Base-by-base conservation (phyloP, 2,329 filamentous ascomycete genomes). In the Hymenoscyphus scutula region DNA sequence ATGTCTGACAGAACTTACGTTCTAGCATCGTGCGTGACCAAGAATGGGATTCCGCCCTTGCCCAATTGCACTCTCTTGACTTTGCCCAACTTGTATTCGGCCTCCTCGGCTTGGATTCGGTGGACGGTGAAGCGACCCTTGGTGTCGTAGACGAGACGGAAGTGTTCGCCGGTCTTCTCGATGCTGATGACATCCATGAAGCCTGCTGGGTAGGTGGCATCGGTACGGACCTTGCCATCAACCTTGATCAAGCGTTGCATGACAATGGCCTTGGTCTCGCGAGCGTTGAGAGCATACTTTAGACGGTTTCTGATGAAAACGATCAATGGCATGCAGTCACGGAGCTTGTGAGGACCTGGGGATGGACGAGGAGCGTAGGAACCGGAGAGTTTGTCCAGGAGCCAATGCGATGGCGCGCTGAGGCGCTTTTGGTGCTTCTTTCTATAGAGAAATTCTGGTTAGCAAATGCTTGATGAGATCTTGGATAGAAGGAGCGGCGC, bases 21-120 rank as follows among this genome's bases (percentile, higher is more conserved):
- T 92, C 95, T 90, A 84, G 95, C 95, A 95, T 99, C 95, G 91
- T 99, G 95, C 93, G 95, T 99, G 91, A 99, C 95, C 92, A 98
- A 97, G 93, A 97, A 99, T 96, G 95, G 95, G 89, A 99, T 96
- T 86, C 93, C 95, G 84, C 95, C 96, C 83, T 92, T 94, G 86
- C 95, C 95, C 76, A 99, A 88, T 87, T 99, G 95, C 69, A 99
- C 95, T 77, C 94, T 90, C 91, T 97, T 97, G 85, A 99, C 95
- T 88, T 98, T 99, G 87, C 93, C 93, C 76, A 99, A 87, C 90
- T 99, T 99, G 91, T 97, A 99, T 86, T 95, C 89, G 75, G 94
- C 93, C 91, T 99, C 95, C 86, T 98, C 95, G 74, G 88, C 84
- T 81, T 96, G 94, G 84, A 99, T 98, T 78, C 95, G 91, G 91